Conservation (phyloP, 2,329 filamentous ascomycete species). For the Piedraia hortae region DNA sequence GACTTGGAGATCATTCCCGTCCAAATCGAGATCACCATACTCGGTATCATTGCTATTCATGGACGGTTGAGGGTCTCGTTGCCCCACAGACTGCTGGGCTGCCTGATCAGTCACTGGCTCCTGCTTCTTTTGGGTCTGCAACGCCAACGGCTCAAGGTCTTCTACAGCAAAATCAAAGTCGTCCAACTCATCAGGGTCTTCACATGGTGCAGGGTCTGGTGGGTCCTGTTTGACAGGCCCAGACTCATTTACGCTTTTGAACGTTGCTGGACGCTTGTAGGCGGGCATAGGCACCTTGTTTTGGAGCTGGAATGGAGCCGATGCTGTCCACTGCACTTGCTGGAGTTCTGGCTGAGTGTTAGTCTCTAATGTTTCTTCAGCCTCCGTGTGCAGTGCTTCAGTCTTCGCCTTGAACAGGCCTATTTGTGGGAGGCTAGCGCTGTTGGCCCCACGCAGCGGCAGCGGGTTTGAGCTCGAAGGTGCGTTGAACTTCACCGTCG, state of each 20-base stretch:
- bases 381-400: not conserved
- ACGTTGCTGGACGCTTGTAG: slow-evolving; percentile 10
- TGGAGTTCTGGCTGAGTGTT: not conserved
- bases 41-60: slow-evolving; percentile 4
- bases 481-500: slow-evolving; percentile 5
- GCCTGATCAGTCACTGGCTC: no score
- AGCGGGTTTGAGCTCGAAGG: slow-evolving; percentile 22
- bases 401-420: not conserved
- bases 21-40: no score
- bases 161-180: slow-evolving; percentile 25
- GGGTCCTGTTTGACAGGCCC: slow-evolving; percentile 2
- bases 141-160: slow-evolving; percentile 29
- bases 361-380: not conserved
- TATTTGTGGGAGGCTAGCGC: no score
- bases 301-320: slow-evolving; percentile 8
- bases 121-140: slow-evolving; percentile 10
- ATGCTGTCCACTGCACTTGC: slow-evolving; percentile 1
- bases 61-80: slow-evolving; percentile 14
- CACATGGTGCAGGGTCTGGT: slow-evolving; percentile 1
- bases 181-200: slow-evolving; percentile 18
- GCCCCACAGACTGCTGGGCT: slow-evolving; percentile 19
- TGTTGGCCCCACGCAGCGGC: slow-evolving; percentile 12
- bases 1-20: no score
- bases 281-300: slow-evolving; percentile 11
- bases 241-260: slow-evolving; percentile 4